Conservation (phyloP, 192 early-diverging fungal species). For the Entomortierella parvispora region DNA sequence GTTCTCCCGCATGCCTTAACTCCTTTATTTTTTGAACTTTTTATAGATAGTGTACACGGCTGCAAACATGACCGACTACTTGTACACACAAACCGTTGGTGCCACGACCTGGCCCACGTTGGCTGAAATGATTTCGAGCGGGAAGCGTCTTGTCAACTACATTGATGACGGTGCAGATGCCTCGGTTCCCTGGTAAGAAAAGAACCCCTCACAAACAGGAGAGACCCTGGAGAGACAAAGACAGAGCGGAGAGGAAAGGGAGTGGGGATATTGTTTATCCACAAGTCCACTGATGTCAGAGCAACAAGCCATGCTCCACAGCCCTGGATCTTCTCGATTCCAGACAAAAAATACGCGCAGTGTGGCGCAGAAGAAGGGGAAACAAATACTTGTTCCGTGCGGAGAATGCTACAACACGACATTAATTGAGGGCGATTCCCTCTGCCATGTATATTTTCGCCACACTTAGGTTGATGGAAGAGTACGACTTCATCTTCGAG, state of each 20-base stretch:
- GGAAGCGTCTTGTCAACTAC: constrained; percentile 75
- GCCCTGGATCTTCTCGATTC: not conserved
- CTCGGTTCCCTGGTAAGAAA: constrained; percentile 70
- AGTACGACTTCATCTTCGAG: constrained; percentile 75
- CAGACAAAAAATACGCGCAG: too few relatives aligned
- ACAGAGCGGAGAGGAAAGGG: too few relatives aligned
- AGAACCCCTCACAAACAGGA: not conserved
- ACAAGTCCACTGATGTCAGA: not conserved
- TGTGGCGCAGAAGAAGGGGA: too few relatives aligned
- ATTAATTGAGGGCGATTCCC: too few relatives aligned
- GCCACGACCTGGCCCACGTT: constrained; percentile 76
- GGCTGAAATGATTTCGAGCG: constrained; percentile 64
- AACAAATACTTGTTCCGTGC: too few relatives aligned
- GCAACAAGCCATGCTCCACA: not conserved
- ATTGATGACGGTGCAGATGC: constrained; percentile 65
- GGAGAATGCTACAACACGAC: too few relatives aligned
- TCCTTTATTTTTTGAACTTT: not conserved
- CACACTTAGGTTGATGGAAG: constrained; percentile 62
- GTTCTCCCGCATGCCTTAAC: too few relatives aligned
- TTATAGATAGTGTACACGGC: constrained; percentile 58
- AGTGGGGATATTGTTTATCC: too few relatives aligned
- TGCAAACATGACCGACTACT: constrained; percentile 64
- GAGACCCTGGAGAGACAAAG: not conserved
- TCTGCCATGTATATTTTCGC: too few relatives aligned
- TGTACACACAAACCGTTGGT: constrained; percentile 58